These are phyloP conservation scores for Penicillium sp. DNA, from an alignment of 2,329 filamentous ascomycete species.

Conservation along the genomic window DNA sequence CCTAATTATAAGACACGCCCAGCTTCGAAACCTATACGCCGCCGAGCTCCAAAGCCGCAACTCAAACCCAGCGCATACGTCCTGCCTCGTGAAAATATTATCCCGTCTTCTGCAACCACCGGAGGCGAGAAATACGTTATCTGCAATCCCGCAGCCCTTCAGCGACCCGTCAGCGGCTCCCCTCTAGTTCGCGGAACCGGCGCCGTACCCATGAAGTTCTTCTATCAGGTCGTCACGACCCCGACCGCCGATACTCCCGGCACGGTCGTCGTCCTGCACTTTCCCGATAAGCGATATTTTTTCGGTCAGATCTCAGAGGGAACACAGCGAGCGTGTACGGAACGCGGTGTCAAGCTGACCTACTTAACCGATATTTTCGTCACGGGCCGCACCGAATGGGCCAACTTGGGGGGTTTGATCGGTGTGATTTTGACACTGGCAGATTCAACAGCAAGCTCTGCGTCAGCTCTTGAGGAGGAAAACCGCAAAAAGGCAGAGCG, in stretches of 20 bases:
- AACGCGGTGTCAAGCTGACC: conserved; percentile 61
- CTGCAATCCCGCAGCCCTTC: conserved; percentile 17
- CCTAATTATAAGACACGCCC: not conserved
- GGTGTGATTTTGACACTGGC: conserved; percentile 82
- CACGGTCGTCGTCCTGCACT: conserved; percentile 70
- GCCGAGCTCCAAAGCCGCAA: not conserved
- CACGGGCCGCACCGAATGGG: conserved; percentile 72
- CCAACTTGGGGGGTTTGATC: conserved; percentile 71
- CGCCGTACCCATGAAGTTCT: conserved; percentile 60
- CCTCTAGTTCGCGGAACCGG: conserved; percentile 1
- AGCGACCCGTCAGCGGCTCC: conserved; percentile 14
- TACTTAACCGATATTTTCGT: conserved; percentile 76
- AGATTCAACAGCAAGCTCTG: conserved; percentile 52
- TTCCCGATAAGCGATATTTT: conserved; percentile 75
- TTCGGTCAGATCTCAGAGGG: conserved; percentile 82
- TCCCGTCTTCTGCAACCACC: not conserved
- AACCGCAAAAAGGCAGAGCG: conserved; percentile 37
- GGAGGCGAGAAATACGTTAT: conserved; percentile 19
- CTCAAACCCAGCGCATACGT: conserved; percentile 5
- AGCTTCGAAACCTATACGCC: not conserved
- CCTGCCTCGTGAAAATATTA: conserved; percentile 5
- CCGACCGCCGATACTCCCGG: conserved; percentile 87
- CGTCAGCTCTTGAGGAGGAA: conserved; percentile 46
- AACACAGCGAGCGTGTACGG: conserved; percentile 69
- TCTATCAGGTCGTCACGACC: conserved; percentile 69